phyloP scores from a whole-genome alignment of 441 rosid species.

The Gossypium lobatum region DNA sequence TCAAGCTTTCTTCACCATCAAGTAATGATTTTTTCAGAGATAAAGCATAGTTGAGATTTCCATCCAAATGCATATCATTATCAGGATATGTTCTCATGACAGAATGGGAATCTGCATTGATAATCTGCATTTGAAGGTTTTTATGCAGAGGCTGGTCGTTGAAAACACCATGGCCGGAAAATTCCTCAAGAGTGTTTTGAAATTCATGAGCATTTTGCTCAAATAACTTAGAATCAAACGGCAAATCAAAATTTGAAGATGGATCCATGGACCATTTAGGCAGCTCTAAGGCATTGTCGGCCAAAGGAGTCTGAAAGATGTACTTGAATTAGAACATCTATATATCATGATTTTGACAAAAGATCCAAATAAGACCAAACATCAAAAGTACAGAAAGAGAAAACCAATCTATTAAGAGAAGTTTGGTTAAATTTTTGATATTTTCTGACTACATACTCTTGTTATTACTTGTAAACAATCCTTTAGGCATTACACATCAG shows the following conservation, averaged over 20 bases:
- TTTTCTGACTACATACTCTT: not conserved
- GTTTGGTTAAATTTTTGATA: not conserved
- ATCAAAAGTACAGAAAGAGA: not conserved
- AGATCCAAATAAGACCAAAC: not conserved
- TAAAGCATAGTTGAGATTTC: constrained; percentile 35
- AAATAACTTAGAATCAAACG: constrained; percentile 38
- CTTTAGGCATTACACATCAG: not conserved
- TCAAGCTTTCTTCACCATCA: constrained; percentile 61
- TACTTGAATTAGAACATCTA: constrained; percentile 24
- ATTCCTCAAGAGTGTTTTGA: constrained; percentile 25
- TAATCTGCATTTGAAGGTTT: constrained; percentile 28
- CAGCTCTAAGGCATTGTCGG: constrained; percentile 28
- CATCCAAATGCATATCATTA: constrained; percentile 28
- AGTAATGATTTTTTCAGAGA: constrained; percentile 43
- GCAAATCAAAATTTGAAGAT: constrained; percentile 36
- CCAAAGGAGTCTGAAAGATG: constrained; percentile 37
- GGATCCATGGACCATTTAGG: constrained; percentile 34
- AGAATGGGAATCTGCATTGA: constrained; percentile 30
- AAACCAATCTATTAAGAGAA: not conserved
- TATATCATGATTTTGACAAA: not conserved
- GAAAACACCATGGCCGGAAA: constrained; percentile 34
- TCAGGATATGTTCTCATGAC: constrained; percentile 28
- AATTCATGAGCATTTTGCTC: constrained; percentile 38
- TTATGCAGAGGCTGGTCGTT: constrained; percentile 32
- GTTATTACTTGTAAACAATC: not conserved